A percentile compares a stretch with the other conserved stretches of the same genome.
Conservation (phyloP, 2,329 filamentous ascomycete genomes). For the Phaeosphaeriaceae sp. region DNA sequence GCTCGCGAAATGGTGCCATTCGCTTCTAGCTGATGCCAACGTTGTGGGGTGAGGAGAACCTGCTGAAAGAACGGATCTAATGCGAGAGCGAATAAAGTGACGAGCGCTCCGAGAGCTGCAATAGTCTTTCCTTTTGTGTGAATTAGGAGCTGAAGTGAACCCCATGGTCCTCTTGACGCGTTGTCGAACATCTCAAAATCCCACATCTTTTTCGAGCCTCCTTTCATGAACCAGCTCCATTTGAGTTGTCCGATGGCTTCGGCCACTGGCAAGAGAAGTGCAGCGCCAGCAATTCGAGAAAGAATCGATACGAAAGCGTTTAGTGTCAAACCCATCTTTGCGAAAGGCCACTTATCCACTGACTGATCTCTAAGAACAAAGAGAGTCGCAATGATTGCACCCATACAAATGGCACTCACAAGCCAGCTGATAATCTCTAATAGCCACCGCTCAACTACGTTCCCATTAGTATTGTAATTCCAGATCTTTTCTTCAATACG, state of each 20-base stretch:
- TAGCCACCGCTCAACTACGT: slow-evolving; percentile 32
- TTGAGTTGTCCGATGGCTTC: slow-evolving; percentile 45
- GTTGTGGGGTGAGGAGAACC: slow-evolving; percentile 31
- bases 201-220: slow-evolving; percentile 36
- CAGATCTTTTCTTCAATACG: slow-evolving; percentile 28
- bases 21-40: slow-evolving; percentile 19
- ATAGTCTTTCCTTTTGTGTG: slow-evolving; percentile 28
- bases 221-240: slow-evolving; percentile 44
- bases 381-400: slow-evolving; percentile 19
- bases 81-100: slow-evolving; percentile 26
- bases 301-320: slow-evolving; percentile 39
- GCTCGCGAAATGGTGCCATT: slow-evolving; percentile 19
- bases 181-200: slow-evolving; percentile 49
- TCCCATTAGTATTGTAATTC: slow-evolving; percentile 20
- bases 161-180: slow-evolving; percentile 36
- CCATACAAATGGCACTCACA: slow-evolving; percentile 35
- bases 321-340: slow-evolving; percentile 22
- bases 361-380: slow-evolving; percentile 12
- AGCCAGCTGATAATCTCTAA: slow-evolving; percentile 35
- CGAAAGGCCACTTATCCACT: slow-evolving; percentile 12
- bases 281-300: slow-evolving; percentile 35
- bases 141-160: slow-evolving; percentile 21
- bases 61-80: slow-evolving; percentile 45
- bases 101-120: slow-evolving; percentile 27
- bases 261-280: slow-evolving; percentile 33